Conservation (phyloP, 1,284 basidiomycete genomes). For the Apiotrichum gracile region DNA sequence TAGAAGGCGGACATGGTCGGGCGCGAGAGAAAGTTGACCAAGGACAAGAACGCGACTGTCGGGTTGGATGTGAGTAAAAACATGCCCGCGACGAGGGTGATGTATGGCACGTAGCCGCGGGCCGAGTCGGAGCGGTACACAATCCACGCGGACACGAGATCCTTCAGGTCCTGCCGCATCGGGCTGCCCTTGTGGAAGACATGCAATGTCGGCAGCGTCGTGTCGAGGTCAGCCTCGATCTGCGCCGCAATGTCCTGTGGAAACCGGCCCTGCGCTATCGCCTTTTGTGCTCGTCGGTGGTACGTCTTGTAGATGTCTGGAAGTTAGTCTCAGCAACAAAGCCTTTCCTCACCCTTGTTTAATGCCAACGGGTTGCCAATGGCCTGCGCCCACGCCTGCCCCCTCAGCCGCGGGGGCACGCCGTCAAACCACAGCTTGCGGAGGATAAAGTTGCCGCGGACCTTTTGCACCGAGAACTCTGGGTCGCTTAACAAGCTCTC, state of each 20-base stretch:
- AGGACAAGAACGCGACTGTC: slow-evolving; percentile 70
- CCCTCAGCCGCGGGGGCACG: slow-evolving; percentile 77
- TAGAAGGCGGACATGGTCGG: slow-evolving; percentile 83
- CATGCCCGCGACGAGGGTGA: slow-evolving; percentile 68
- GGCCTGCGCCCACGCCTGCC: slow-evolving; percentile 78
- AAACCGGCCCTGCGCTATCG: slow-evolving; percentile 64
- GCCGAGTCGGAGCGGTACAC: slow-evolving; percentile 84
- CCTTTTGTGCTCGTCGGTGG: slow-evolving; percentile 65
- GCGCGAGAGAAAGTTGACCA: slow-evolving; percentile 82
- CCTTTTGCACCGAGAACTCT: slow-evolving; percentile 23
- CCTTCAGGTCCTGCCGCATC: slow-evolving; percentile 76
- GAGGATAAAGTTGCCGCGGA: slow-evolving; percentile 49
- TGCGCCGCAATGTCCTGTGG: slow-evolving; percentile 61
- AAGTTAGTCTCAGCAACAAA: not conserved
- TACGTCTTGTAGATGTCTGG: slow-evolving; percentile 71
- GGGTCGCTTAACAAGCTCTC: slow-evolving; percentile 29
- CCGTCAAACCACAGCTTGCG: slow-evolving; percentile 87
- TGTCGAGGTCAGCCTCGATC: slow-evolving; percentile 73
- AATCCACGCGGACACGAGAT: slow-evolving; percentile 85
- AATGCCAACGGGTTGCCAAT: slow-evolving; percentile 84
- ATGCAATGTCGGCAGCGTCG: slow-evolving; percentile 78
- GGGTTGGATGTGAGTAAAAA: slow-evolving; percentile 76
- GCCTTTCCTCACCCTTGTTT: slow-evolving; percentile 63
- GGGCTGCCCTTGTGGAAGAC: slow-evolving; percentile 79
- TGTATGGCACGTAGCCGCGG: slow-evolving; percentile 61